A percentile compares a stretch with the other conserved stretches of the same genome.
Conservation (phyloP, 1,284 basidiomycete genomes). For the Apiotrichum laibachii region DNA sequence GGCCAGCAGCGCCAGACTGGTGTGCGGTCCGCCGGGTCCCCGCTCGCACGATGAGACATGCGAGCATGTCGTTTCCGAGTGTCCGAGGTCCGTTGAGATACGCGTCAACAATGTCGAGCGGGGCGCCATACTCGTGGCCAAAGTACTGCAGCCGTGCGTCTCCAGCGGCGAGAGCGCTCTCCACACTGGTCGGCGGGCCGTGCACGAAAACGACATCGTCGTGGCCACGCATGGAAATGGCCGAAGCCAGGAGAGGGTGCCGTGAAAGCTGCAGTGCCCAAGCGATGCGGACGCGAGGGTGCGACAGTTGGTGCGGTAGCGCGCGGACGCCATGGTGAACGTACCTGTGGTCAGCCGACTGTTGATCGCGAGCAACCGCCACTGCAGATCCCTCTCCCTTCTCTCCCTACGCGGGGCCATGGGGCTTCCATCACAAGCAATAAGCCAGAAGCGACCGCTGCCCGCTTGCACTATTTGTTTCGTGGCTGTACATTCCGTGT, state of each 20-base stretch:
- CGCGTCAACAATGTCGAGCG: conserved; percentile 8
- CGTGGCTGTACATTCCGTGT: no score
- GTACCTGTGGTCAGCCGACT: conserved; percentile 32
- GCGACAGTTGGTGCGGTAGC: conserved; percentile 52
- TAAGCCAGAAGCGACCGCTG: no score
- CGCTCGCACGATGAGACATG: conserved; percentile 59
- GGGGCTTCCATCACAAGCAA: no score
- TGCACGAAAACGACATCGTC: conserved; percentile 66
- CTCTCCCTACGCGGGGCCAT: no score
- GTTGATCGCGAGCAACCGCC: no score
- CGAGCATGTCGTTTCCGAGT: conserved; percentile 62
- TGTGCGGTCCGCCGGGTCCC: conserved; percentile 36
- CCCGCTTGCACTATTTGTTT: no score
- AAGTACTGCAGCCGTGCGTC: conserved; percentile 19
- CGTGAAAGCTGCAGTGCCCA: conserved; percentile 64
- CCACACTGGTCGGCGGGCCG: conserved; percentile 27
- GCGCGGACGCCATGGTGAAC: conserved; percentile 64
- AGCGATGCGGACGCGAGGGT: conserved; percentile 57
- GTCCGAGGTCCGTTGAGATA: conserved; percentile 44
- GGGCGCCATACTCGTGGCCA: not conserved
- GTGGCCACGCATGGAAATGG: conserved; percentile 54
- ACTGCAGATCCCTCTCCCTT: no score
- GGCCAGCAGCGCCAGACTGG: conserved; percentile 1
- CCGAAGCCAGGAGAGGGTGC: conserved; percentile 66
- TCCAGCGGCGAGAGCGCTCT: conserved; percentile 18